These are phyloP conservation scores for Penicillium manginii DNA, from an alignment of 495 filamentous ascomycete species.

Conservation along the genomic window DNA sequence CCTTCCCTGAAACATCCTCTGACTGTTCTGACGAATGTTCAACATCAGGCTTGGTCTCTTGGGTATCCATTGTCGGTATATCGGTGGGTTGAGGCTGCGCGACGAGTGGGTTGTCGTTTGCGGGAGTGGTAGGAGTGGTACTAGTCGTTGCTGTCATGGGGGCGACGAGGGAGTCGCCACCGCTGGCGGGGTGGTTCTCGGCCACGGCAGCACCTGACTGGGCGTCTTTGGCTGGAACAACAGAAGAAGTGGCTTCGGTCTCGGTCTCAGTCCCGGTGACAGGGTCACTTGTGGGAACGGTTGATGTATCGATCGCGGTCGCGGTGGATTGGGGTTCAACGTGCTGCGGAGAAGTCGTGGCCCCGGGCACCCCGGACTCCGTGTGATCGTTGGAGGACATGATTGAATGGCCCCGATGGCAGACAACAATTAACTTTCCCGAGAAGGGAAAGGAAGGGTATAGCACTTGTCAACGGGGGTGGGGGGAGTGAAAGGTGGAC, in stretches of 20 bases:
- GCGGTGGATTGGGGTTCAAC: slow-evolving; percentile 11
- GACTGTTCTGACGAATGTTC: slow-evolving; percentile 40
- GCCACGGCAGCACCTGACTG: slow-evolving; percentile 24
- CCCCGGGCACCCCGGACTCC: slow-evolving; percentile 24
- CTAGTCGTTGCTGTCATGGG: slow-evolving; percentile 27
- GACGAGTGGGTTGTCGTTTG: slow-evolving; percentile 22
- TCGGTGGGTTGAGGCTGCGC: slow-evolving; percentile 21
- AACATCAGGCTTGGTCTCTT: slow-evolving; percentile 38
- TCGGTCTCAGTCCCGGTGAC: slow-evolving; percentile 5
- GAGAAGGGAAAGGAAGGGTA: background rate
- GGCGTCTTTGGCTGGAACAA: slow-evolving; percentile 15
- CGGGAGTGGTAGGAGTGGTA: slow-evolving; percentile 18
- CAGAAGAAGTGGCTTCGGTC: slow-evolving; percentile 11
- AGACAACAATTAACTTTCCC: slow-evolving; percentile 24
- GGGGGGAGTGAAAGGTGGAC: no score
- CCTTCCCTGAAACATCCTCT: slow-evolving; percentile 44
- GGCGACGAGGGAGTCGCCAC: slow-evolving; percentile 30
- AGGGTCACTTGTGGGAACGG: slow-evolving; percentile 10
- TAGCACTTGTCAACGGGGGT: slow-evolving; percentile 18
- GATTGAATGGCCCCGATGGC: slow-evolving; percentile 16
- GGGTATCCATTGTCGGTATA: slow-evolving; percentile 31
- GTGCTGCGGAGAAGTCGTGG: slow-evolving; percentile 33
- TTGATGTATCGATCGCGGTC: slow-evolving; percentile 20
- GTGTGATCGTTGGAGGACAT: slow-evolving; percentile 37
- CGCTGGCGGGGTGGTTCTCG: slow-evolving; percentile 30